Percentiles rank a stretch among this genome's conserved stretches.
phyloP scores from a whole-genome alignment of 768 basidiomycete genomes.

The Symmetrospora coprosmae region DNA sequence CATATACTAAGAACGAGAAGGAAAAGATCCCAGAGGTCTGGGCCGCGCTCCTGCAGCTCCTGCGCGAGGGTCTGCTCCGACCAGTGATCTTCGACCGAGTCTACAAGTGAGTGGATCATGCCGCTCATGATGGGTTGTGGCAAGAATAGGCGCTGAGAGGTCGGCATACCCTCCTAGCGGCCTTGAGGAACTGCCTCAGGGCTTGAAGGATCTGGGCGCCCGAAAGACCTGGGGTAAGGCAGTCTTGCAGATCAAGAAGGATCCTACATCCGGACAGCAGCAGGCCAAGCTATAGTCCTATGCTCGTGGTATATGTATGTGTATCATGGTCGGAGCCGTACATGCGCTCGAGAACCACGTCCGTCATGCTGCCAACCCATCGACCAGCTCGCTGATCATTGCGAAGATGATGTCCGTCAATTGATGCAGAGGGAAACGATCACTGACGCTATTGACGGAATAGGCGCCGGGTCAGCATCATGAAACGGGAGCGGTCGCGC shows the following conservation, averaged over 20 bases:
- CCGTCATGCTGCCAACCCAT: not conserved
- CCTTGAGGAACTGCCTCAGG: constrained; percentile 53
- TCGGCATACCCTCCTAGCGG: constrained; percentile 33
- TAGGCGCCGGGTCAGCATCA: not conserved
- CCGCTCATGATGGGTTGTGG: not conserved
- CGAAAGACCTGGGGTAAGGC: constrained; percentile 89
- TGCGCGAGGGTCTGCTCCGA: constrained; percentile 50
- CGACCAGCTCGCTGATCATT: not conserved
- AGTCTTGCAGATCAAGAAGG: constrained; percentile 46
- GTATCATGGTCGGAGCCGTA: too few relatives aligned
- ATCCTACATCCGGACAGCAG: not conserved
- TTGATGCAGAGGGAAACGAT: not conserved
- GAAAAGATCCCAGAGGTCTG: constrained; percentile 54
- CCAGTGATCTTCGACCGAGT: constrained; percentile 58
- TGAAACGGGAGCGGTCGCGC: not conserved
- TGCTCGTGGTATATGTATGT: not conserved
- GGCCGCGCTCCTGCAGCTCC: constrained; percentile 56
- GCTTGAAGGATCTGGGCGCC: constrained; percentile 58
- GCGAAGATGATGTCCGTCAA: not conserved
- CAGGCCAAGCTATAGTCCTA: not conserved
- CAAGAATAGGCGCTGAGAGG: not conserved
- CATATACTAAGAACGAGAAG: constrained; percentile 46
- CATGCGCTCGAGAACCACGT: too few relatives aligned
- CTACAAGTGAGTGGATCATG: constrained; percentile 39
- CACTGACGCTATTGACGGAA: not conserved